phyloP scores from a whole-genome alignment of 169 alveolate genomes.

The Eimeria mitis region DNA sequence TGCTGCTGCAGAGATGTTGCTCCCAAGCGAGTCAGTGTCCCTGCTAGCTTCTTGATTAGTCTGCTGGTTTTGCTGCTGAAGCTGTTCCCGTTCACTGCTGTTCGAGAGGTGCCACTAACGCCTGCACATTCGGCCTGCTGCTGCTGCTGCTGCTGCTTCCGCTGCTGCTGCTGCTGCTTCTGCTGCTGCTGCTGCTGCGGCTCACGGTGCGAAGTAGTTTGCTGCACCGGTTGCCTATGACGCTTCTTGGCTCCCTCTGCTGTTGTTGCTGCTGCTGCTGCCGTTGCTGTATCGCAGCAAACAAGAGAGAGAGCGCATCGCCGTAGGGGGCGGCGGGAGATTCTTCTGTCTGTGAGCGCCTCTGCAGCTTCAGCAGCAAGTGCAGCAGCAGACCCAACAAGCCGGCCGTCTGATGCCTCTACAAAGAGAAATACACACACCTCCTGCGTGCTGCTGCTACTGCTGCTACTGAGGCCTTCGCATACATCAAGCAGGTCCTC shows the following conservation, averaged over 20 bases:
- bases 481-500: constrained; percentile 26
- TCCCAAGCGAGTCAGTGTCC: not conserved
- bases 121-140: not conserved
- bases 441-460: not conserved
- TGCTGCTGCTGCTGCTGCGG: not conserved
- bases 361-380: constrained; percentile 32
- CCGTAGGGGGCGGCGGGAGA: not conserved
- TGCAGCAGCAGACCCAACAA: constrained; percentile 5
- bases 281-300: not conserved
- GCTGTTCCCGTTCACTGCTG: constrained; percentile 14
- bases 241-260: not conserved
- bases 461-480: not conserved
- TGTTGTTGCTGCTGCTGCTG: not conserved
- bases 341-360: not conserved
- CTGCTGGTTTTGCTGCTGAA: constrained; percentile 16
- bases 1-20: not conserved
- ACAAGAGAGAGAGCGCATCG: constrained; percentile 12
- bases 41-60: not conserved
- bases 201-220: not conserved
- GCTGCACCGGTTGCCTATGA: too few species aligned
- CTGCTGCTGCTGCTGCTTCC: not conserved
- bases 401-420: not conserved
- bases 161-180: not conserved
- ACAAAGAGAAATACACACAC: constrained; percentile 11
- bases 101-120: not conserved